Evolutionary conservation across 1,284 basidiomycete genomes (phyloP).

Genomic region (Sanghuangporus baumii): DNA sequence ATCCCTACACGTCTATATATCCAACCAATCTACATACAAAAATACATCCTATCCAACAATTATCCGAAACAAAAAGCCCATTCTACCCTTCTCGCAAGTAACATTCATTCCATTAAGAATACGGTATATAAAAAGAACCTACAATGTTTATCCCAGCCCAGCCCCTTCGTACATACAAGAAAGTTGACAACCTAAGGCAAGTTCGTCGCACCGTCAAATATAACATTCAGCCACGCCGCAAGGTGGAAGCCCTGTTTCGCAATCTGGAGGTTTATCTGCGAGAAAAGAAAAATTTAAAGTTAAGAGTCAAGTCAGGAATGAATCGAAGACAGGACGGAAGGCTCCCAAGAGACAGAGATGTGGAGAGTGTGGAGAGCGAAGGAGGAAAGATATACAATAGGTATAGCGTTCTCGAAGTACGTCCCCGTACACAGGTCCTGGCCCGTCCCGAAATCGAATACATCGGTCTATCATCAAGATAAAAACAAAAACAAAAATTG

Average conservation of each 20-base stretch:
- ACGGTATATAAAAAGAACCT: too few species aligned
- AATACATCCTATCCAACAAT: too few species aligned
- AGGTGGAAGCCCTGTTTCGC: slow-evolving; percentile 51
- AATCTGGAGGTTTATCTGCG: slow-evolving; percentile 46
- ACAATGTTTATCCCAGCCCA: too few species aligned
- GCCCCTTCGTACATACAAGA: too few species aligned
- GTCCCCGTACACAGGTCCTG: slow-evolving; percentile 44
- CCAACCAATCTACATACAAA: too few species aligned
- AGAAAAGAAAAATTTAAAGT: neutral
- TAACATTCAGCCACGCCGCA: slow-evolving; percentile 50
- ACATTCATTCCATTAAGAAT: too few species aligned
- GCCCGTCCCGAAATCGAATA: slow-evolving; percentile 39
- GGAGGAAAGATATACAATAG: slow-evolving; percentile 33
- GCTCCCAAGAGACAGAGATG: neutral
- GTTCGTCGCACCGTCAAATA: slow-evolving; percentile 33
- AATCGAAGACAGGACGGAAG: neutral
- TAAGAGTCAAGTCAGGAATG: neutral
- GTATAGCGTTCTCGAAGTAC: slow-evolving; percentile 42
- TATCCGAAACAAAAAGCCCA: too few species aligned
- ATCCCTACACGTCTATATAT: too few species aligned
- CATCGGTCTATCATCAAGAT: slow-evolving; percentile 33
- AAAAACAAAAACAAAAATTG: neutral
- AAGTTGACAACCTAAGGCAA: slow-evolving; percentile 12
- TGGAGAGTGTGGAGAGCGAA: neutral
- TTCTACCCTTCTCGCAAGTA: too few species aligned